Base-by-base conservation (phyloP, 2,329 filamentous ascomycete genomes). In the Botrytis fragariae region DNA sequence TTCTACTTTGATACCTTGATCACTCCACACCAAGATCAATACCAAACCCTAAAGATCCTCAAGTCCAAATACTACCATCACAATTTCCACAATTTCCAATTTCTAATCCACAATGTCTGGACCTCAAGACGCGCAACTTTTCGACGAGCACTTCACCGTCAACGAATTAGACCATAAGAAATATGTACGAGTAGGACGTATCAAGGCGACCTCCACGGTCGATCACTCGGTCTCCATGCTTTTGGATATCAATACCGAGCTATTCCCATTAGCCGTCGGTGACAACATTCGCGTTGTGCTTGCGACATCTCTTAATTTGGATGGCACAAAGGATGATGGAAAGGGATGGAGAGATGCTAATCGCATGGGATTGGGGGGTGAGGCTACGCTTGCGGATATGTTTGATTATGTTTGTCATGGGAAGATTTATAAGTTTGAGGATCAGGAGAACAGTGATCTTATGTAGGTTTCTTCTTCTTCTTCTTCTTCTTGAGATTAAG, bases 121-220 rank as follows among this genome's bases (percentile, higher is more conserved):
- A 77, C 90, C 93, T 83, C 91, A 92, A 78, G 95, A 98, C 85
- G 91, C 95, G 74, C 92, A 96, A 80, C 93, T 98, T 83, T 97
- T 97, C 85, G 94, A 98, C 84, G 94, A 97, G 81, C 91, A 89
- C 80, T 98, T 98, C 88, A 92, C 88, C 75, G 87, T 98, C 79
- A 95, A 90, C 78, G 84, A 88, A 72, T 86, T 94, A 82, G 93
- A 97, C 85, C 88, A 91, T 80, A 89, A 91, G 80, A 97, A 98
- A 85, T 99, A 99, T 84, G 96, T 98, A 85, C 93, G 95, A 77
- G 95, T 98, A 39, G 92, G 93, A 72, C 95, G 96, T 78, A 89
- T 98, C 81, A 89, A 86, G 72, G 94, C 90, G 81, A 92, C 88
- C 69, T 95, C 92, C 37, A 86, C 88, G 77, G 65, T 57, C 35